These are phyloP conservation scores for Aspergillus pseudoterreus DNA, from an alignment of 2,329 filamentous ascomycete species.

Conservation along the genomic window DNA sequence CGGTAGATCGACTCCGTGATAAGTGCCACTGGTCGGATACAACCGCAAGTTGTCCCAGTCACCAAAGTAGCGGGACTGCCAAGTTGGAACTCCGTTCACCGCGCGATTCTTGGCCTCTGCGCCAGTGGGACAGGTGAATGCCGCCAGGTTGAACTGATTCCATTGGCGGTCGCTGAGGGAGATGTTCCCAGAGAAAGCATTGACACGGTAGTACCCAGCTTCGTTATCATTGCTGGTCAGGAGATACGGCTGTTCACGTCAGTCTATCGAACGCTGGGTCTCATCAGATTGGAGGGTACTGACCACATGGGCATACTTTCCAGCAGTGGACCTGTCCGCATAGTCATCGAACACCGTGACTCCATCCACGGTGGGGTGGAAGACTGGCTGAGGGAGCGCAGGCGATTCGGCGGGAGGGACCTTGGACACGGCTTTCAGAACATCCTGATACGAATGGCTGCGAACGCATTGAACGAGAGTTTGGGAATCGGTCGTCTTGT, in stretches of 20 bases:
- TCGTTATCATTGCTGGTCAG: constrained; percentile 47
- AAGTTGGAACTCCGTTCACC: constrained; percentile 35
- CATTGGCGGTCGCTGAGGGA: constrained; percentile 39
- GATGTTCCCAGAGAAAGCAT: constrained; percentile 39
- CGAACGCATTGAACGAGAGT: constrained; percentile 40
- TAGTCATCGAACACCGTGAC: constrained; percentile 44
- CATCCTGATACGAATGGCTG: constrained; percentile 29
- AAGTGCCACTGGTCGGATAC: constrained; percentile 46
- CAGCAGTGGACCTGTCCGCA: constrained; percentile 25
- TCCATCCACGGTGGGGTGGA: constrained; percentile 43
- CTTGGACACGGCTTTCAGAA: constrained; percentile 35
- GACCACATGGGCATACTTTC: constrained; percentile 37
- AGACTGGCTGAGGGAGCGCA: constrained; percentile 25
- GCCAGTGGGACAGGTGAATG: constrained; percentile 46
- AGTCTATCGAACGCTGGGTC: not conserved
- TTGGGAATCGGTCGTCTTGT: constrained; percentile 15
- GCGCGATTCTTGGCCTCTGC: constrained; percentile 37
- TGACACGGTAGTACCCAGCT: constrained; percentile 47
- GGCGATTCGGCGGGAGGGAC: constrained; percentile 33
- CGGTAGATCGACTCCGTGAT: constrained; percentile 48
- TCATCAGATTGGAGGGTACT: not conserved
- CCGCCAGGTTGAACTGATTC: constrained; percentile 40
- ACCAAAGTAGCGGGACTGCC: constrained; percentile 48
- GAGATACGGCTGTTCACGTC: constrained; percentile 33
- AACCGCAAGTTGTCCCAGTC: constrained; percentile 50